Conservation (phyloP, 1,284 basidiomycete species). For the Ceratobasidium sp. region DNA sequence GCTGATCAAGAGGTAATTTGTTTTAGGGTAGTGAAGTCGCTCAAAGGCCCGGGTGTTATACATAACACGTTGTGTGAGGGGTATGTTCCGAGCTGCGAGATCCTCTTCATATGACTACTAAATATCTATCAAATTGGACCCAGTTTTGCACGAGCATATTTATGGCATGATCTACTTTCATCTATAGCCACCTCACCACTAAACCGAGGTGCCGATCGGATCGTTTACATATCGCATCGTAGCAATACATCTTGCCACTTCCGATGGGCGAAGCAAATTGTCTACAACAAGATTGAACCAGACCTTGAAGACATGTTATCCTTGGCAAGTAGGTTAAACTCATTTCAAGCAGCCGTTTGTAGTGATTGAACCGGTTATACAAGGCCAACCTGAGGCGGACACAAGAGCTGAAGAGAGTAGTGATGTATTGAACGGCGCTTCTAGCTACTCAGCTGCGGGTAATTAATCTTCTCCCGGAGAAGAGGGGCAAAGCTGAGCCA, state of each 20-base stretch:
- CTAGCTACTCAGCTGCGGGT: not conserved
- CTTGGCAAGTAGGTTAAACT: not conserved
- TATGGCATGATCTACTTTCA: not conserved
- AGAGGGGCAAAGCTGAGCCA: no score
- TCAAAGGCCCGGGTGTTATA: not conserved
- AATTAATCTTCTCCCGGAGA: no score
- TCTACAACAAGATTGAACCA: not conserved
- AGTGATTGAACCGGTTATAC: not conserved
- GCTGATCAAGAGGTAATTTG: not conserved
- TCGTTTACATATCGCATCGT: not conserved
- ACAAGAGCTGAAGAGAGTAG: no score
- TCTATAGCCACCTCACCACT: not conserved
- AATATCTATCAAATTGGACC: no score
- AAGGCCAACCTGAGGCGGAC: not conserved
- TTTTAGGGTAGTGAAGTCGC: not conserved
- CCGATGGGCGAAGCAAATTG: not conserved
- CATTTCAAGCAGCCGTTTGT: not conserved
- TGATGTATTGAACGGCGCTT: no score
- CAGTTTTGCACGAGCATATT: conserved; percentile 10
- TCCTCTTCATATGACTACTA: not conserved
- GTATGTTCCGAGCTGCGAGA: not conserved
- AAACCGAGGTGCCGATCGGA: conserved; percentile 10
- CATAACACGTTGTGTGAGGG: conserved; percentile 8
- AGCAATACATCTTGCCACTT: not conserved
- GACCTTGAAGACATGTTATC: not conserved